Percentiles rank a stretch among this genome's conserved stretches.
phyloP scores from a whole-genome alignment of 106 monocot species.

The Dendrobium nobile region DNA sequence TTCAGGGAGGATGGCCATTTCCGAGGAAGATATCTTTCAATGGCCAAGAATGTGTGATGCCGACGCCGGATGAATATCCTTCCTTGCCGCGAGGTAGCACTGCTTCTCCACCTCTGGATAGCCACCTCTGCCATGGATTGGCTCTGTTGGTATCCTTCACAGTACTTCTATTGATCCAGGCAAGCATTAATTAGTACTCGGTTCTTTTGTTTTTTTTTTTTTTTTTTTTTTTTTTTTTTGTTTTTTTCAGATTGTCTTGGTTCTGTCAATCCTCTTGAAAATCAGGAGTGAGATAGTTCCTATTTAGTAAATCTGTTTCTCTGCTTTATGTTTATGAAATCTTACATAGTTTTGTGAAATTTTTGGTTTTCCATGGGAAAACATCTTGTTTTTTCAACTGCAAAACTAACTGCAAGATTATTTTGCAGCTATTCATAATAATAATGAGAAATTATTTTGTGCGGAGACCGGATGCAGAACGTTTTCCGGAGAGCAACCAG shows the following conservation, averaged over 20 bases:
- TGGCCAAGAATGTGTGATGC: slow-evolving; percentile 82
- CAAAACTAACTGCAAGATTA: no score
- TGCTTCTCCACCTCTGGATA: not conserved
- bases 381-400: no score
- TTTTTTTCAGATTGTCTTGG: not conserved
- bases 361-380: not conserved
- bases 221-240: not conserved
- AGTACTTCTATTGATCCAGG: slow-evolving; percentile 5
- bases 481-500: no score
- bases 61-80: slow-evolving; percentile 53
- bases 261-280: no score
- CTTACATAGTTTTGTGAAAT: not conserved
- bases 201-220: not conserved
- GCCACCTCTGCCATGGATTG: not conserved
- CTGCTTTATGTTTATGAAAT: not conserved
- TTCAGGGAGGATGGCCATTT: slow-evolving; percentile 74
- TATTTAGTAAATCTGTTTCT: not conserved
- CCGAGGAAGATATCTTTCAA: slow-evolving; percentile 64
- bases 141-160: not conserved
- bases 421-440: no score
- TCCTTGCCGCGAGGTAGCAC: slow-evolving; percentile 35
- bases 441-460: no score
- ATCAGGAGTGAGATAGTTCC: not conserved
- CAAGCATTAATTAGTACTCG: not conserved
- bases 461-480: no score